phyloP scores from a whole-genome alignment of 2,329 filamentous ascomycete species.

The Aspergillus tubingensis region DNA sequence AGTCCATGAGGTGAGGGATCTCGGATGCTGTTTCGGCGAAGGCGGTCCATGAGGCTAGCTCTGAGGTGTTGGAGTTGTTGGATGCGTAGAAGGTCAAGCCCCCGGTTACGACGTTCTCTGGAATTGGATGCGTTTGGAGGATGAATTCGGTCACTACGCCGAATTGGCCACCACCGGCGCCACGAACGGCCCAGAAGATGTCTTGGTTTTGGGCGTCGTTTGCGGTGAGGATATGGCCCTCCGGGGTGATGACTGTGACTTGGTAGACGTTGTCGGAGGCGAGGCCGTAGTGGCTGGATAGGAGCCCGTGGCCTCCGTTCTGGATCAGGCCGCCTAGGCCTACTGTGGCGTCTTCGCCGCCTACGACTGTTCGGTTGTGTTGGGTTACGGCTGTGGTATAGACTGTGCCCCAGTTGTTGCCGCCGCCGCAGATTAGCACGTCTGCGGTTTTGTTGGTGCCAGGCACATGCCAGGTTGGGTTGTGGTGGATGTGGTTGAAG shows the following conservation, averaged over 20 bases:
- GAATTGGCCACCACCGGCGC: conserved; percentile 44
- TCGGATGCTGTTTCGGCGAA: conserved; percentile 24
- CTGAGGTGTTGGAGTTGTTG: conserved; percentile 15
- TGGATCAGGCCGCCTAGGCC: conserved; percentile 42
- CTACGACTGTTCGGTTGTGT: conserved; percentile 43
- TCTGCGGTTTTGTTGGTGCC: conserved; percentile 13
- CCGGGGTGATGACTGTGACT: conserved; percentile 26
- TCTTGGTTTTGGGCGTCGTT: conserved; percentile 44
- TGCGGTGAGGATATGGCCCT: conserved; percentile 39
- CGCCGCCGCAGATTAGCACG: conserved; percentile 20
- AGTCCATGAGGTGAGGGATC: conserved; percentile 26
- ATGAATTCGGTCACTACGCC: conserved; percentile 27
- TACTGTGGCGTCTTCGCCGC: conserved; percentile 58
- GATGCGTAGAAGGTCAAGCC: conserved; percentile 14
- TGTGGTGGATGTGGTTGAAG: conserved; percentile 40
- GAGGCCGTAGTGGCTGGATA: conserved; percentile 28
- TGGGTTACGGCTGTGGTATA: conserved; percentile 22
- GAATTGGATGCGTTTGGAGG: conserved; percentile 18
- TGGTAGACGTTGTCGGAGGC: conserved; percentile 30
- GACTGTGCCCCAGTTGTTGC: conserved; percentile 20
- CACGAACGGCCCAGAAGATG: conserved; percentile 55
- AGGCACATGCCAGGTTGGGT: conserved; percentile 14
- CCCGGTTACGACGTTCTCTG: conserved; percentile 20
- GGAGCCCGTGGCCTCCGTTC: conserved; percentile 33
- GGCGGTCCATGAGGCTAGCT: conserved; percentile 35